These are phyloP conservation scores for Rosellinia necatrix DNA, from an alignment of 2,329 filamentous ascomycete species.

Conservation along the genomic window DNA sequence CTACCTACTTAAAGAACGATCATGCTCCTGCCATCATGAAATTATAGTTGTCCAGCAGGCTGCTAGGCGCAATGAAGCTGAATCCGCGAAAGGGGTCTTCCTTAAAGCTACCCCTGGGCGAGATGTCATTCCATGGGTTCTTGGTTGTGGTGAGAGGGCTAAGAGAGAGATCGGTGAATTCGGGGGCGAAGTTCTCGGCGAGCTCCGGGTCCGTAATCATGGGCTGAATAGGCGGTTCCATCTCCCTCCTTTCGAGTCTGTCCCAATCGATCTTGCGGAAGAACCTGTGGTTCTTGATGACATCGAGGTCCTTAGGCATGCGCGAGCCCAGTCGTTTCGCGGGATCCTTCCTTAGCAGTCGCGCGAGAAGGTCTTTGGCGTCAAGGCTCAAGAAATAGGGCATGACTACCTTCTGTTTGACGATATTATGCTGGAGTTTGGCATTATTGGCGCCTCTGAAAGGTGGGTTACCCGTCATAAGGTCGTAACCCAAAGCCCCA, in stretches of 20 bases:
- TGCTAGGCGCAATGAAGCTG: slow-evolving; percentile 65
- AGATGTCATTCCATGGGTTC: slow-evolving; percentile 47
- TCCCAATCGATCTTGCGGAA: slow-evolving; percentile 97
- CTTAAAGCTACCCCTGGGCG: slow-evolving; percentile 45
- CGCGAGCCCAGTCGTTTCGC: slow-evolving; percentile 84
- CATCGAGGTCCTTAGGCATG: slow-evolving; percentile 85
- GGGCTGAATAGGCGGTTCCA: slow-evolving; percentile 88
- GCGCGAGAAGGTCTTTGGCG: slow-evolving; percentile 89
- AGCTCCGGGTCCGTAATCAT: slow-evolving; percentile 94
- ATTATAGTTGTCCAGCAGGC: slow-evolving; percentile 56
- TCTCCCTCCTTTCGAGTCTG: slow-evolving; percentile 77
- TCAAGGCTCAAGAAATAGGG: slow-evolving; percentile 92
- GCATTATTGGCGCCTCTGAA: slow-evolving; percentile 90
- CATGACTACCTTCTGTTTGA: slow-evolving; percentile 85
- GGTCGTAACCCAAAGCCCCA: slow-evolving; percentile 86
- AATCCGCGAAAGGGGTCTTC: slow-evolving; percentile 68
- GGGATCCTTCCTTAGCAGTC: slow-evolving; percentile 90
- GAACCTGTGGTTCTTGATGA: slow-evolving; percentile 91
- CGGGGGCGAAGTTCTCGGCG: slow-evolving; percentile 93
- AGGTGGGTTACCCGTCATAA: slow-evolving; percentile 89
- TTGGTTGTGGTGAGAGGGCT: slow-evolving; percentile 67
- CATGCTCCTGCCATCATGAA: slow-evolving; percentile 41
- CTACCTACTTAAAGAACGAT: background rate
- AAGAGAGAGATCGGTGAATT: slow-evolving; percentile 85
- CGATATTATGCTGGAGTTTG: slow-evolving; percentile 94